Evolutionary conservation across 257 asterid species (phyloP).

Genomic region (Fraxinus excelsior): DNA sequence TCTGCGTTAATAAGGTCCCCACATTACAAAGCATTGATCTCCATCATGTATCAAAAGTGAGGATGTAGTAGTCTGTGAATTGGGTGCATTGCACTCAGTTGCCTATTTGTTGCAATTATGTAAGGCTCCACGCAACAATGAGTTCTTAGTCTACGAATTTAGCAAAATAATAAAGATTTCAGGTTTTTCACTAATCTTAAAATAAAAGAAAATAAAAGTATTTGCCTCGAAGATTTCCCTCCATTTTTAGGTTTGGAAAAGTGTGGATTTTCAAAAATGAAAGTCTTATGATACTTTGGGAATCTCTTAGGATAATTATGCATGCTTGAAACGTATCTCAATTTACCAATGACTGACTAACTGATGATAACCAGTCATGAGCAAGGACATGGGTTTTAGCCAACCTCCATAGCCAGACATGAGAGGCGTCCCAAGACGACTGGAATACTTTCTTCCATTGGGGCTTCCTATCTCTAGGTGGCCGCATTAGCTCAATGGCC

Average conservation of each 20-base stretch:
- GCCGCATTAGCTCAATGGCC: slow-evolving; percentile 75
- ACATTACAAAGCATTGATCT: slow-evolving; percentile 53
- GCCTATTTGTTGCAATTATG: slow-evolving; percentile 71
- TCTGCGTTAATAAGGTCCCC: slow-evolving; percentile 54
- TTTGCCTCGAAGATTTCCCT: too few species aligned
- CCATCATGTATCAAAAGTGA: slow-evolving; percentile 83
- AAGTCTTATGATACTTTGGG: too few species aligned
- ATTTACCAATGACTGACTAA: slow-evolving; percentile 73
- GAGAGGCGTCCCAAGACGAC: slow-evolving; percentile 54
- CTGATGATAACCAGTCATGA: slow-evolving; percentile 78
- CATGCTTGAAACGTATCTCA: too few species aligned
- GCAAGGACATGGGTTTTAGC: slow-evolving; percentile 75
- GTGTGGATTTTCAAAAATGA: too few species aligned
- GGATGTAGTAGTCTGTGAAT: slow-evolving; percentile 67
- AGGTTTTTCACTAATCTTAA: too few species aligned
- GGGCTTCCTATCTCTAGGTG: slow-evolving; percentile 55
- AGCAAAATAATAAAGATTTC: not conserved
- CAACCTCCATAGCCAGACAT: slow-evolving; percentile 72
- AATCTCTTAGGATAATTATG: too few species aligned
- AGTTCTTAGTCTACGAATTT: slow-evolving; percentile 63
- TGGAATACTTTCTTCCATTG: slow-evolving; percentile 59
- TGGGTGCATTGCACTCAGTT: slow-evolving; percentile 80
- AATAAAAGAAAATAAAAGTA: too few species aligned
- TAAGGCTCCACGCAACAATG: slow-evolving; percentile 79
- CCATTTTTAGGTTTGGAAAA: too few species aligned